Evolutionary conservation across 2,329 filamentous ascomycete genomes (phyloP).

Genomic region (Purpureocillium takamizusanense): DNA sequence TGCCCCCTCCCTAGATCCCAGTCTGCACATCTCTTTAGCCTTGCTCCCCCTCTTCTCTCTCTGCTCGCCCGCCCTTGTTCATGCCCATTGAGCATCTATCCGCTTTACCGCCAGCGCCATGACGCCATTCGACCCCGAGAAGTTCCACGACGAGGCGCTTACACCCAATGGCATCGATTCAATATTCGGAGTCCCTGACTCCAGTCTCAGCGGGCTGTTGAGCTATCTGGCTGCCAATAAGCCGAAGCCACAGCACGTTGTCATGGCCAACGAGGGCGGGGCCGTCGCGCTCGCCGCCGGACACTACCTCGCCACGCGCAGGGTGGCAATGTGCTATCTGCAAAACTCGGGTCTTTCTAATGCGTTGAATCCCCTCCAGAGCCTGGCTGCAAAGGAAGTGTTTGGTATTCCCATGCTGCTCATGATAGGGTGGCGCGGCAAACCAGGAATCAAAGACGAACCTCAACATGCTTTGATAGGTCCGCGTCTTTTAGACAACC

Average conservation of each 20-base stretch:
- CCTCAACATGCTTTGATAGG: slow-evolving; percentile 3
- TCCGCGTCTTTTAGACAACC: slow-evolving; percentile 1
- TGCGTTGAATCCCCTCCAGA: slow-evolving; percentile 2
- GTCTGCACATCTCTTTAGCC: too few species aligned
- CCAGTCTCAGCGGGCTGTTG: slow-evolving; percentile 1
- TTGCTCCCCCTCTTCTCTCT: too few species aligned
- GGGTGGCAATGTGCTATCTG: slow-evolving; percentile 2
- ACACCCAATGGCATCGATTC: slow-evolving; percentile 1
- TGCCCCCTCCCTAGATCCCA: too few species aligned
- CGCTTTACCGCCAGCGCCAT: too few species aligned
- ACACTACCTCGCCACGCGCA: slow-evolving; percentile 1
- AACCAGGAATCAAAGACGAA: neutral
- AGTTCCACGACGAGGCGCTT: slow-evolving; percentile 1
- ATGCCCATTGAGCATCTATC: too few species aligned
- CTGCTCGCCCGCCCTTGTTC: too few species aligned
- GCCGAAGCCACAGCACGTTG: neutral
- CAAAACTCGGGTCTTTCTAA: slow-evolving; percentile 3
- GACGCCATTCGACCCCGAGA: slow-evolving; percentile 1
- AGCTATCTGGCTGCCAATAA: slow-evolving; percentile 1
- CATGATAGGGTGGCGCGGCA: slow-evolving; percentile 4
- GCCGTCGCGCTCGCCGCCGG: slow-evolving; percentile 3
- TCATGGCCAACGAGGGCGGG: slow-evolving; percentile 4
- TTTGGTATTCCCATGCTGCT: slow-evolving; percentile 4
- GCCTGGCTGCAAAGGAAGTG: slow-evolving; percentile 3
- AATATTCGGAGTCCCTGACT: slow-evolving; percentile 4